Evolutionary conservation across 73 alveolate species (phyloP), one percentile per base, ranked within the genome.

Genomic region (Blepharisma stoltei): DNA sequence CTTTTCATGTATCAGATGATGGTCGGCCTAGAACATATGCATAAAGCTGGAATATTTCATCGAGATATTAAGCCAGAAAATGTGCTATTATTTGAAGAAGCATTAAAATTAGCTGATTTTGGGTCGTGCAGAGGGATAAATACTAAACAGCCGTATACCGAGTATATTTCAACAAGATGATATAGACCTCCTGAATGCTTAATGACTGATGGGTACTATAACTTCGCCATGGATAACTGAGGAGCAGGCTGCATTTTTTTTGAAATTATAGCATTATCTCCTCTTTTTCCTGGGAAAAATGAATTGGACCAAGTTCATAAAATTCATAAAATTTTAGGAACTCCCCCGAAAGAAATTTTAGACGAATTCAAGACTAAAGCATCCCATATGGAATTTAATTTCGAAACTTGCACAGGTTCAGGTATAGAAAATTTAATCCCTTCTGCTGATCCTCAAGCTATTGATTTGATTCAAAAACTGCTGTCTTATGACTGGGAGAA

Each of bases 161-260:
- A 92, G 71, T 90, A 90, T 82, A 90, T 90, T 65, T 86, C 96
- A 18, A 95, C 99, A 18, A 82, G 99, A 85, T 94, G 99, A 98
- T 94, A 94, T 66, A 78, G 99, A 67, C 98, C 99, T 18, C 99
- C 99, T 0, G 99, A 97, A 86, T 97, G 99, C 70, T 82, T 97
- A 55, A 83, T 97, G 89, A 97, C 99, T 47, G 98, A 96, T 87
- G 99, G 99, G 54, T 96, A 93, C 84, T 97, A 97, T 83, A 94
- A 88, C 71, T 93, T 91, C 85, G 96, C 96, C 88, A 97, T 97
- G 99, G 99, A 97, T 86, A 83, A 95, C 83, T 95, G 99, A 97
- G 99, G 99, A 21, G 98, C 94, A 5, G 99, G 99, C 25, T 97
- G 99, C 86, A 99, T 97, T 32, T 80, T 95, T 80, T 97, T 97